Percentiles rank a stretch among this genome's conserved stretches.
phyloP scores from a whole-genome alignment of 768 basidiomycete species.

The Collybiopsis luxurians region DNA sequence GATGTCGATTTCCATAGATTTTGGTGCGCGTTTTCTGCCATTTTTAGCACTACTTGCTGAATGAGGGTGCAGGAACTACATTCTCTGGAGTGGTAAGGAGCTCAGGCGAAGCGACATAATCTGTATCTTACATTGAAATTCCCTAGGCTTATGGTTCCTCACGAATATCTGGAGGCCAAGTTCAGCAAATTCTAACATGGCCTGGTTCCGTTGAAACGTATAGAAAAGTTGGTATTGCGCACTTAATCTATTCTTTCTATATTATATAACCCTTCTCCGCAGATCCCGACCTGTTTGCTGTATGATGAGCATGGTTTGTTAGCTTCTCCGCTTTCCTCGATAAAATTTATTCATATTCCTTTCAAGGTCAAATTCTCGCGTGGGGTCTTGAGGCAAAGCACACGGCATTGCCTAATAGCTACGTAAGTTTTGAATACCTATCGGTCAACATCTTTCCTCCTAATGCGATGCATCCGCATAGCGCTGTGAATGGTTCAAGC shows the following conservation, averaged over 20 bases:
- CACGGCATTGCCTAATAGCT: constrained; percentile 59
- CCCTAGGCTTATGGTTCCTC: constrained; percentile 81
- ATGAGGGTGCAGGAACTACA: constrained; percentile 59
- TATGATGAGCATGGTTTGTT: constrained; percentile 51
- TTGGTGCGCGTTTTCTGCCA: constrained; percentile 47
- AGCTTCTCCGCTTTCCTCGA: neutral
- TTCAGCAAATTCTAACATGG: constrained; percentile 87
- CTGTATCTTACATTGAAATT: neutral
- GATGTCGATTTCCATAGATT: constrained; percentile 80
- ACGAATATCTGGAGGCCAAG: constrained; percentile 71
- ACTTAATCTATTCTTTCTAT: constrained; percentile 4
- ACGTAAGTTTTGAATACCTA: constrained; percentile 5
- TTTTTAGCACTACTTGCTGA: neutral
- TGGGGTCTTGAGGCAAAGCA: constrained; percentile 92
- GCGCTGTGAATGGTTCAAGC: constrained; percentile 71
- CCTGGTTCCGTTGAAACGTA: constrained; percentile 85
- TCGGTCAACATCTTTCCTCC: neutral
- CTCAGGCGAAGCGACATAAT: neutral
- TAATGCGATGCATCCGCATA: neutral
- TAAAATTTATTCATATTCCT: neutral
- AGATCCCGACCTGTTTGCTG: constrained; percentile 80
- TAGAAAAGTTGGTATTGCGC: constrained; percentile 53
- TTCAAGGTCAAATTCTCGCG: constrained; percentile 60
- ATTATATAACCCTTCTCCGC: constrained; percentile 1
- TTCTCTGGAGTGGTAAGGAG: constrained; percentile 81